Base-by-base conservation (phyloP, 176 grass and related monocot genomes). In the Bolboschoenus planiculmis region DNA sequence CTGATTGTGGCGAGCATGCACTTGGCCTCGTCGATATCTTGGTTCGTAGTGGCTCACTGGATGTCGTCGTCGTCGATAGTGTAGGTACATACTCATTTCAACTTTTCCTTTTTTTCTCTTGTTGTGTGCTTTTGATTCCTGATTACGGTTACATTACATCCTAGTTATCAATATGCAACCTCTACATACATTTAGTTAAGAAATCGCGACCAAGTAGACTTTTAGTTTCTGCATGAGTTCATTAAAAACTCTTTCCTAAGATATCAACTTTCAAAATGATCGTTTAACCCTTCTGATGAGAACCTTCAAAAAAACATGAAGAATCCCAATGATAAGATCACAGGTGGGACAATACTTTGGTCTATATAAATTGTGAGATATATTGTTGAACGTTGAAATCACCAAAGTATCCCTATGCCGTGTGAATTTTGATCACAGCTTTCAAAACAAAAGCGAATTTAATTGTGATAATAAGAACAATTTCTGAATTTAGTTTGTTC, bases 41-140 rank as follows among this genome's bases (percentile, higher is more conserved):
- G 56, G 83, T 90, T 65, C 63, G 81, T 21, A 87, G 88, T 65
- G 85, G 81, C 55, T 90, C 85, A 20, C n/a, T 90, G 42, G 88
- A 90, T 81, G 88, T 90, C 33, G 85, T 87, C 31, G 88, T 90
- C 79, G 81, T 90, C 31, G 88, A 90, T 71, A 90, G 88, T 90
- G 88, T 90, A 90, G 82, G 82, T 75, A 90, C 64, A 78, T 23
- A 20, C 16, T 82, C 4, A 56, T 74, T 34, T 67, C 63, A 42
- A 53, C 35, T 29, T 29, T 51, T 33, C n/a, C 58, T 67, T 78
- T 23, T 13, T 39, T 1, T 23, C 35, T 39, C 27, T 31, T 62
- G 10, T 42, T 42, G n/a, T 81, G 33, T 24, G 3, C 14, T 37
- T 81, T 18, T 81, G 30, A 53, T 60, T 60, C 60, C 30, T 15